Percentiles rank a stretch among this genome's conserved stretches.
Conservation (phyloP, 805 yeast genomes). For the Starmerella apis region DNA sequence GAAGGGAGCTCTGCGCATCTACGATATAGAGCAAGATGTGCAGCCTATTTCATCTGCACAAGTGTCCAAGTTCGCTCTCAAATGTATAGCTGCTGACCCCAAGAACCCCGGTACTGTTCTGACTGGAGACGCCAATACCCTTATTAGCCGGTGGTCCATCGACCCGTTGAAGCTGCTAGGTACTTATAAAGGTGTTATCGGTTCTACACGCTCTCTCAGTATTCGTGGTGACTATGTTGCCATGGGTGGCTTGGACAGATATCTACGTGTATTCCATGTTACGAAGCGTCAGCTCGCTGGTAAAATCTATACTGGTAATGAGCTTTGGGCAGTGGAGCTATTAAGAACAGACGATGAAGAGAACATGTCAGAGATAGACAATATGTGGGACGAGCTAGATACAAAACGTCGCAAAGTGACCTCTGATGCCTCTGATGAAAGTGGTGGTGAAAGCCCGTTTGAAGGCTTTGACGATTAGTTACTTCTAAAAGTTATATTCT, state of each 20-base stretch:
- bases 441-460: background rate
- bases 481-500: background rate
- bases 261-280: conserved; percentile 64
- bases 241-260: conserved; percentile 81
- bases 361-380: conserved; percentile 10
- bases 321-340: conserved; percentile 37
- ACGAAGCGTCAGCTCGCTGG: conserved; percentile 49
- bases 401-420: conserved; percentile 1
- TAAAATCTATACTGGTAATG: conserved; percentile 68
- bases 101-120: conserved; percentile 40
- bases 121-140: conserved; percentile 61
- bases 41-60: conserved; percentile 55
- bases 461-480: conserved; percentile 13
- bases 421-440: background rate
- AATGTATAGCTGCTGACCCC: conserved; percentile 32
- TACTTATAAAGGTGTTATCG: conserved; percentile 66
- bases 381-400: conserved; percentile 10
- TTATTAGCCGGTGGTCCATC: conserved; percentile 38
- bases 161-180: conserved; percentile 41
- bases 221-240: conserved; percentile 37
- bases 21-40: conserved; percentile 46
- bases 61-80: conserved; percentile 45
- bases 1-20: conserved; percentile 65
- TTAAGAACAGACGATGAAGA: conserved; percentile 15
- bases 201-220: conserved; percentile 45